Evolutionary conservation across 2,329 filamentous ascomycete genomes (phyloP).

Genomic region (Coleophoma cylindrospora): DNA sequence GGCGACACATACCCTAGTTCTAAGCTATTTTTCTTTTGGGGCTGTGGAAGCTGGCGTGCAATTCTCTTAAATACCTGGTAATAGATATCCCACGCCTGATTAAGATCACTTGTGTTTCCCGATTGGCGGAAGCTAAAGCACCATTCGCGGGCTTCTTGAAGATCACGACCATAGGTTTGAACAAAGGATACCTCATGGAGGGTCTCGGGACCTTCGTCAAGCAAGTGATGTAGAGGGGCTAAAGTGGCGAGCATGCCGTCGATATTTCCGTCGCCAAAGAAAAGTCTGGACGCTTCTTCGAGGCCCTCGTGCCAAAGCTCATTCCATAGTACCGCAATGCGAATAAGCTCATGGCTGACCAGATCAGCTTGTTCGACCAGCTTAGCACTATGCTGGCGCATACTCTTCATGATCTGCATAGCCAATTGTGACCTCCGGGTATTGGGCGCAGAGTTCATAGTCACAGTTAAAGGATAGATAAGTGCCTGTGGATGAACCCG

Average conservation of each 20-base stretch:
- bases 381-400: constrained; percentile 88
- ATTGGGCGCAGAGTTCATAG: constrained; percentile 88
- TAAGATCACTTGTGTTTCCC: constrained; percentile 89
- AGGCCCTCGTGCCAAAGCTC: constrained; percentile 98
- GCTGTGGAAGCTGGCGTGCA: constrained; percentile 83
- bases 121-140: constrained; percentile 87
- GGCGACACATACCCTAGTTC: constrained; percentile 97
- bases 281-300: constrained; percentile 91
- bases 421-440: constrained; percentile 82
- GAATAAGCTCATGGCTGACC: constrained; percentile 93
- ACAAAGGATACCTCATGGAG: constrained; percentile 95
- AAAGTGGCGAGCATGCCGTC: constrained; percentile 95
- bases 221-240: constrained; percentile 82
- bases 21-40: constrained; percentile 61
- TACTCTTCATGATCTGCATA: constrained; percentile 92
- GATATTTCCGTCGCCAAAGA: constrained; percentile 97
- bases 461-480: constrained; percentile 96
- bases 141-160: constrained; percentile 93
- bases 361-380: constrained; percentile 93
- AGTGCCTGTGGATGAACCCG: constrained; percentile 92
- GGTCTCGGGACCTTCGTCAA: constrained; percentile 88
- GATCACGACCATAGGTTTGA: constrained; percentile 91
- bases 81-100: constrained; percentile 98
- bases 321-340: constrained; percentile 96
- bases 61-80: constrained; percentile 98